These are phyloP conservation scores for Galium porrigens DNA, from an alignment of 305 asterid species.

Conservation along the genomic window DNA sequence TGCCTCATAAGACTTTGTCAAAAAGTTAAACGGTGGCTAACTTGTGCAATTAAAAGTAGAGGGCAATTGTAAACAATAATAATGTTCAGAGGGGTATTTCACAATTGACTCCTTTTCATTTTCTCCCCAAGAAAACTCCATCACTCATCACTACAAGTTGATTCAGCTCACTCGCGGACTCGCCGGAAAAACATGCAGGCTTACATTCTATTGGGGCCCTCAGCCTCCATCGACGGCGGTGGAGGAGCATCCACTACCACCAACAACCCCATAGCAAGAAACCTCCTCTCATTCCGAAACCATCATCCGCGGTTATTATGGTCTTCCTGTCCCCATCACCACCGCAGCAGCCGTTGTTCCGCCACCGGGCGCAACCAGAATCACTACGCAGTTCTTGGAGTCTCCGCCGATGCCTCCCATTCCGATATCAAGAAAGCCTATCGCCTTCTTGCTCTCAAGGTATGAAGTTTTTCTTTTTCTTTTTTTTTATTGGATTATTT, in stretches of 20 bases:
- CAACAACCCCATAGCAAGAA: background rate
- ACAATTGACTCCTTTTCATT: background rate
- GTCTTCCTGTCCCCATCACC: constrained; percentile 15
- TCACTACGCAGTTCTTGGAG: constrained; percentile 59
- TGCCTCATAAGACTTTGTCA: too few species aligned
- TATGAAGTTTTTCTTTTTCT: background rate
- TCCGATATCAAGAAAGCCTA: constrained; percentile 59
- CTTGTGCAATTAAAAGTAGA: background rate
- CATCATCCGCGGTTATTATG: background rate
- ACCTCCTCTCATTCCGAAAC: background rate
- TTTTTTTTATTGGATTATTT: background rate
- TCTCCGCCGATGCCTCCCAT: constrained; percentile 42
- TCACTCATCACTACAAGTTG: background rate
- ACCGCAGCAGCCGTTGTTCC: constrained; percentile 5
- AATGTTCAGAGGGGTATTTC: background rate
- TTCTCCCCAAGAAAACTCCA: background rate
- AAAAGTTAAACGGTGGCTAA: too few species aligned
- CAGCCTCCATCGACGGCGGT: constrained; percentile 12
- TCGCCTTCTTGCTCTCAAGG: constrained; percentile 86
- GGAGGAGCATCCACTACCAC: background rate
- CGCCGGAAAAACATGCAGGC: constrained; percentile 11
- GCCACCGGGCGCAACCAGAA: constrained; percentile 23
- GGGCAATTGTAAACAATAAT: background rate
- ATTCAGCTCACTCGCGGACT: background rate
- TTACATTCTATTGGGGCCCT: constrained; percentile 13